These are phyloP conservation scores for Porodaedalea pini DNA, from an alignment of 1,284 basidiomycete genomes.

Conservation along the genomic window DNA sequence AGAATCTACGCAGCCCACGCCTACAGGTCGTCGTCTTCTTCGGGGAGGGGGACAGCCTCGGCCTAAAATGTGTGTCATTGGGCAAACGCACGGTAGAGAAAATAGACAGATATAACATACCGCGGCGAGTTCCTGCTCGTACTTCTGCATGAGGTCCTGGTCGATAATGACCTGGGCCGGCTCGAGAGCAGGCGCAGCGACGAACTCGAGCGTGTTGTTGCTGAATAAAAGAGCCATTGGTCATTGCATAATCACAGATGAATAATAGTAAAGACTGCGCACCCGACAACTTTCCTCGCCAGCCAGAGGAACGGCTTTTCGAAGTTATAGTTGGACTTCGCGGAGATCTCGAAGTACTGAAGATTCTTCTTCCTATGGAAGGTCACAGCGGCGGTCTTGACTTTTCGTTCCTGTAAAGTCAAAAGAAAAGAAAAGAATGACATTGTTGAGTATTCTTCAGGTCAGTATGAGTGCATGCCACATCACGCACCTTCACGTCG, in stretches of 20 bases:
- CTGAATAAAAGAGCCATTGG: conserved; percentile 36
- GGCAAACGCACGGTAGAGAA: background rate
- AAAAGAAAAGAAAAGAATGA: background rate
- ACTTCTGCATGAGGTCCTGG: conserved; percentile 75
- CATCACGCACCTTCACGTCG: conserved; percentile 87
- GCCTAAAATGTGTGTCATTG: conserved; percentile 41
- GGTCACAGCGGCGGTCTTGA: conserved; percentile 97
- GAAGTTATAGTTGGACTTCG: conserved; percentile 99
- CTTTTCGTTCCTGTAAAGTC: conserved; percentile 95
- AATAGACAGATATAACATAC: conserved; percentile 36
- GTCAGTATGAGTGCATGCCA: no score
- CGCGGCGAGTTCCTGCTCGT: conserved; percentile 75
- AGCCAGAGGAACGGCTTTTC: conserved; percentile 99
- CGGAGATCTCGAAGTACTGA: conserved; percentile 99
- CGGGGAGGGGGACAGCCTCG: conserved; percentile 71
- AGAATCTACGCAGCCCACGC: conserved; percentile 18
- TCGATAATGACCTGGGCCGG: conserved; percentile 94
- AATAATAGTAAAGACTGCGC: conserved; percentile 28
- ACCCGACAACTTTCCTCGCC: conserved; percentile 97
- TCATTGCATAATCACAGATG: background rate
- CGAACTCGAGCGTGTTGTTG: conserved; percentile 89
- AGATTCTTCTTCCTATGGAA: conserved; percentile 99
- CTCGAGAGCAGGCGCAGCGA: conserved; percentile 92
- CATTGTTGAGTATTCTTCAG: no score
- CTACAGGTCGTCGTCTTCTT: conserved; percentile 77